A percentile compares a stretch with the other conserved stretches of the same genome.
Conservation (phyloP, 2,329 filamentous ascomycete genomes). For the Apiospora koreana region DNA sequence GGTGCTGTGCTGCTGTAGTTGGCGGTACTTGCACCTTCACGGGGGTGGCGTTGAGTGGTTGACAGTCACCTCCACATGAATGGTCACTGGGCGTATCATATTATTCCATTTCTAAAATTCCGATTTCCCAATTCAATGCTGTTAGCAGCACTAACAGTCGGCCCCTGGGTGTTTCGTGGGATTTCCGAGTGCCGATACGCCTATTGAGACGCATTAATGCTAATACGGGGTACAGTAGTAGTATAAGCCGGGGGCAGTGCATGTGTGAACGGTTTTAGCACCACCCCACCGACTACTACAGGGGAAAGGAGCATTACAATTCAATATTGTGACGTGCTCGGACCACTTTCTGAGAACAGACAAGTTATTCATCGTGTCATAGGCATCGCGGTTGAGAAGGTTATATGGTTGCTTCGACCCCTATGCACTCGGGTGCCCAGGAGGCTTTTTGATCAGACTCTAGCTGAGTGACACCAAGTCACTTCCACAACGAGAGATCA, state of each 20-base stretch:
- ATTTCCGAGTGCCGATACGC: not conserved
- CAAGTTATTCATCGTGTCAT: not conserved
- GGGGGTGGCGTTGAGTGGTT: not conserved
- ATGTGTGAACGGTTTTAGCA: slow-evolving; percentile 1
- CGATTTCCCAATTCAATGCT: not conserved
- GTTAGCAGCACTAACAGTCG: not conserved
- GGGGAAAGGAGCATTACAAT: not conserved
- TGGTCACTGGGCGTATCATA: not conserved
- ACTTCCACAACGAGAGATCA: slow-evolving; percentile 14
- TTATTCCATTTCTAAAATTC: not conserved
- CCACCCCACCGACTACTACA: not conserved
- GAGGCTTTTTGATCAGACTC: slow-evolving; percentile 3
- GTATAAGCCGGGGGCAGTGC: slow-evolving; percentile 5
- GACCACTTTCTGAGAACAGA: not conserved
- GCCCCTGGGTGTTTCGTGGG: not conserved
- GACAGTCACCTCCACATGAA: not conserved
- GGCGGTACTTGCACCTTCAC: not conserved
- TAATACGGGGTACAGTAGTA: slow-evolving; percentile 9
- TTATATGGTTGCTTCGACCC: slow-evolving; percentile 7
- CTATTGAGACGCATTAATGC: slow-evolving; percentile 7
- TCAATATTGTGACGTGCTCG: slow-evolving; percentile 9
- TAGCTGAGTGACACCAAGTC: not conserved
- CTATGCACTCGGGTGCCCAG: not conserved
- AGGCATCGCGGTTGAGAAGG: not conserved
- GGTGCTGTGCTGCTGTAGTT: not conserved